Evolutionary conservation across 2,329 filamentous ascomycete genomes (phyloP), one percentile per base, ranked within the genome.

Genomic region (Diplocarpon mali): DNA sequence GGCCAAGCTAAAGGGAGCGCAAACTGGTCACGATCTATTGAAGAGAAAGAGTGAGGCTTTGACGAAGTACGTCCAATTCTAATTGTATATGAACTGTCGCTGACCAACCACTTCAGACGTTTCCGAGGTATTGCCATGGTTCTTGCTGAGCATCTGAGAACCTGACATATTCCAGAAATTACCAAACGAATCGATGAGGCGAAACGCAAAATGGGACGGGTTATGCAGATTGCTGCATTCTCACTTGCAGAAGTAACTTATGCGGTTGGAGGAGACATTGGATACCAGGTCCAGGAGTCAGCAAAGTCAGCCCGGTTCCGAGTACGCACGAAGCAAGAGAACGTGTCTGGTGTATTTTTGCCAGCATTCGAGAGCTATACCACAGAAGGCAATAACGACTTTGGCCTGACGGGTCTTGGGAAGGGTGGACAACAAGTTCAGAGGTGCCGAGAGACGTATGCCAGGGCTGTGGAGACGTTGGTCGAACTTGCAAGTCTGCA

Each of bases 161-260:
- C n/a, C 52, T 48, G 44, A 55, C 13, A 3, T n/a, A 13, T 9
- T 8, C n/a, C 63, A 86, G 92, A 98, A 60, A 98, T 98, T 60
- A 95, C 92, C 40, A 80, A 81, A 64, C 84, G 92, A 61, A 98
- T 98, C 67, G 90, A 98, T 69, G 92, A 98, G 66, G 92, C 92
- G 35, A 98, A 98, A 69, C 85, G 89, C 58, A 98, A 98, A 72
- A 98, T 98, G 90, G 92, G 92, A 46, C 79, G 90, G 29, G 92
- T 98, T 31, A 98, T 98, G 92, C 90, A 96, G 66, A 94, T 98
- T 61, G 92, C 92, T 34, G 89, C 92, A 37, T 96, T 98, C 69
- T 96, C 90, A 35, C 76, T 98, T 14, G 92, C 92, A 48, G 92
- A 96, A 69, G 92, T 98, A 45, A 94, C 88, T 39, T 98, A 98